Conservation (phyloP, 176 grass and related monocot species). For the Miscanthus lutarioriparius region DNA sequence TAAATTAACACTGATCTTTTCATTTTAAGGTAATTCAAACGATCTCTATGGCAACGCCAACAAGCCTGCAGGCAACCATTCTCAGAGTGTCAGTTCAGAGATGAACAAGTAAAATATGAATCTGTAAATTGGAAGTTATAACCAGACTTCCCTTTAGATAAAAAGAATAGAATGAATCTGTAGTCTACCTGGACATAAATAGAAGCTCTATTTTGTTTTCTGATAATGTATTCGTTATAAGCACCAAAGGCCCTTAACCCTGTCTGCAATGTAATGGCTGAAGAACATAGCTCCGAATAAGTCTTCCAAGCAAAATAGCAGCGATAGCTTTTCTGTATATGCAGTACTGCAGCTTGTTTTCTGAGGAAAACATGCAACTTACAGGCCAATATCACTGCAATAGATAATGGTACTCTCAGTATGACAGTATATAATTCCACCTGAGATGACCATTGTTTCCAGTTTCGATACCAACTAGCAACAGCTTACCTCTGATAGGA, state of each 20-base stretch:
- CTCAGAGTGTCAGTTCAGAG: conserved; percentile 18
- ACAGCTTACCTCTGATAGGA: conserved; percentile 60
- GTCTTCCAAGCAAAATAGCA: conserved; percentile 57
- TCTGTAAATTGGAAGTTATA: background rate
- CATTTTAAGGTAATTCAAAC: conserved; percentile 47
- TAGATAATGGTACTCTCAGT: conserved; percentile 14
- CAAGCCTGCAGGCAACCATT: conserved; percentile 48
- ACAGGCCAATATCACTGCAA: conserved; percentile 69
- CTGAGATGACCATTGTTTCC: conserved; percentile 7
- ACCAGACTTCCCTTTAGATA: background rate
- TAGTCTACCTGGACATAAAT: conserved; percentile 64
- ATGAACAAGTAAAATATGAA: background rate
- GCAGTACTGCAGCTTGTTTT: conserved; percentile 59
- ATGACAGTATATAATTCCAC: background rate
- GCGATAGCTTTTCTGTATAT: conserved; percentile 66
- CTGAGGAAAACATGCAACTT: conserved; percentile 58
- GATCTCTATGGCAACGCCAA: conserved; percentile 62
- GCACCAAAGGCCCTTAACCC: conserved; percentile 70
- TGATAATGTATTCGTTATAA: conserved; percentile 56
- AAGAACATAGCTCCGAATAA: conserved; percentile 50
- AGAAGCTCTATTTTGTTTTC: conserved; percentile 67
- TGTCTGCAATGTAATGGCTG: conserved; percentile 72
- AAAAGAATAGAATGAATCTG: conserved; percentile 13
- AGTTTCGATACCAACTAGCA: background rate
- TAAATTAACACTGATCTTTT: conserved; percentile 68